phyloP scores from a whole-genome alignment of 345 rosid genomes.

The Euphorbia peplus region DNA sequence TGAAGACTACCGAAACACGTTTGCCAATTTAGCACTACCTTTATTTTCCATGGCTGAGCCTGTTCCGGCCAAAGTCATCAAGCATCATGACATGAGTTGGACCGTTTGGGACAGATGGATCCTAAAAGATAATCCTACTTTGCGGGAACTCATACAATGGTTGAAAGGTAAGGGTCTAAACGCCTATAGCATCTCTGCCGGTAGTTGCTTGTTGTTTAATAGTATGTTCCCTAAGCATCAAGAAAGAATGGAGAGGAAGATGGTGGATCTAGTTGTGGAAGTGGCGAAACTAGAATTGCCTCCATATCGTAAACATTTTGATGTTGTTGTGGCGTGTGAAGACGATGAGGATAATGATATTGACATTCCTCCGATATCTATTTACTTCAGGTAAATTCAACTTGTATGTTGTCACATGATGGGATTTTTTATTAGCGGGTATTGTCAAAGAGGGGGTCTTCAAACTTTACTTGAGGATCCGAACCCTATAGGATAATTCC shows the following conservation, averaged over 20 bases:
- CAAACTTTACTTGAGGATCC: too few relatives aligned
- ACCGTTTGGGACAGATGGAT: slow-evolving; percentile 99
- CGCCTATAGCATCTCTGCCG: slow-evolving; percentile 92
- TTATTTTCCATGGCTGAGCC: slow-evolving; percentile 97
- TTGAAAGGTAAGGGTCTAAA: slow-evolving; percentile 67
- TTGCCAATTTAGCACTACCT: slow-evolving; percentile 92
- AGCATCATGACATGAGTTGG: slow-evolving; percentile 87
- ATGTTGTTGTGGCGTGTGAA: slow-evolving; percentile 92
- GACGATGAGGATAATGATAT: slow-evolving; percentile 78
- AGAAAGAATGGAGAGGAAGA: slow-evolving; percentile 74
- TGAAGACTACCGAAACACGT: slow-evolving; percentile 95
- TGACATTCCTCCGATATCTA: slow-evolving; percentile 81
- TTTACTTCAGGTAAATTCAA: slow-evolving; percentile 52
- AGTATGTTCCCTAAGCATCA: slow-evolving; percentile 83
- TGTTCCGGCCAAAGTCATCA: slow-evolving; percentile 81
- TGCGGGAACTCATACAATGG: slow-evolving; percentile 76
- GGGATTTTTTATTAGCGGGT: too few relatives aligned
- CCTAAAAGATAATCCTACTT: slow-evolving; percentile 60
- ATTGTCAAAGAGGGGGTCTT: too few relatives aligned
- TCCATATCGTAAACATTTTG: slow-evolving; percentile 63
- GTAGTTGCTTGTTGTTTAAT: slow-evolving; percentile 80
- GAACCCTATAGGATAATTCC: too few relatives aligned
- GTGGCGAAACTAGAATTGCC: slow-evolving; percentile 83
- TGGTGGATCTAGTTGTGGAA: slow-evolving; percentile 80
- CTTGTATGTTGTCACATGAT: neutral